Conservation (phyloP, 306 rosid genomes). For the Potentilla sterilis region DNA sequence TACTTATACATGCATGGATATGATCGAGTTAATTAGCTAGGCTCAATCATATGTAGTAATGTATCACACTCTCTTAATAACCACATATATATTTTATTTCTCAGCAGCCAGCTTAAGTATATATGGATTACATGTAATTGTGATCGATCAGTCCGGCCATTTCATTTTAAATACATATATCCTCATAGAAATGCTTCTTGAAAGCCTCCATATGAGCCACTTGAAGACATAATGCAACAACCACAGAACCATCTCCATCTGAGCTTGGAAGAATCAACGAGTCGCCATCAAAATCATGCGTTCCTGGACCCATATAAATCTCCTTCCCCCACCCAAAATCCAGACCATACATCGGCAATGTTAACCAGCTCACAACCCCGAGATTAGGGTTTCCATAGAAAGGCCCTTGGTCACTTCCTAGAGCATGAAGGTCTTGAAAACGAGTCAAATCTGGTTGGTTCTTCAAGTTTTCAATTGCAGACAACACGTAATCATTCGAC, state of each 20-base stretch:
- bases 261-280: conserved; percentile 36
- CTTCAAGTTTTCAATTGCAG: conserved; percentile 41
- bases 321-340: conserved; percentile 77
- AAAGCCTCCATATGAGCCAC: conserved; percentile 48
- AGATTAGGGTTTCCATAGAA: conserved; percentile 52
- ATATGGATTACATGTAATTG: background rate
- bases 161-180: background rate
- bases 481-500: conserved; percentile 39
- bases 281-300: conserved; percentile 48
- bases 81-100: background rate
- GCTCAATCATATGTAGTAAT: too few relatives aligned
- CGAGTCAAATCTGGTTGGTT: conserved; percentile 37
- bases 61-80: too few relatives aligned
- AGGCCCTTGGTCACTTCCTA: conserved; percentile 26
- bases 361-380: conserved; percentile 53
- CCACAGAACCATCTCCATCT: conserved; percentile 44
- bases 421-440: conserved; percentile 49
- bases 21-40: too few relatives aligned
- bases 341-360: conserved; percentile 44
- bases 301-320: conserved; percentile 45
- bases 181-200: conserved; percentile 46
- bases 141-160: background rate
- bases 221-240: conserved; percentile 46
- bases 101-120: background rate
- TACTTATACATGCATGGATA: too few relatives aligned